Base-by-base conservation (phyloP, 2,329 filamentous ascomycete species). In the Epichloe sibirici region DNA sequence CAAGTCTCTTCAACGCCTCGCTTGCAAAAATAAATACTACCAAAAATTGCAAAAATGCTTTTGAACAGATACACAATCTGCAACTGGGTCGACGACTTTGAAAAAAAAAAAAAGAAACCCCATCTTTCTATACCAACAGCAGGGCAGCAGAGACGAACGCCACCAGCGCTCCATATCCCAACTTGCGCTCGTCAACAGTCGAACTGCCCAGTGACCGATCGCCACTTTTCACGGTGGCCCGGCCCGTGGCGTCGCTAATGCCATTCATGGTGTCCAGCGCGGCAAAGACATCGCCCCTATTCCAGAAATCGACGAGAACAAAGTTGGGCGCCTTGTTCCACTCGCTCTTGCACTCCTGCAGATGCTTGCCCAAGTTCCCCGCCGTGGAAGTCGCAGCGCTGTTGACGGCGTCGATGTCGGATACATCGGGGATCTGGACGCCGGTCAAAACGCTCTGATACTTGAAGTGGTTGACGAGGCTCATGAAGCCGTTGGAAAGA, bases 391-490 rank as follows among this genome's bases (percentile, higher is more conserved):
- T 81, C 11, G 69, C 73, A 8, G 82, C 71, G 38, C 76, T 81
- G 65, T 91, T 91, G 42, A 86, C 88, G 9, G 73, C 77, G 8
- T 70, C 68, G 57, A 86, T 77, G 59, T 77, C 72, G 56, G 70
- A 73, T n/a, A 76, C 71, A 58, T 85, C 78, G 2, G 85, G 85
- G 42, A 81, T 71, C 57, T 78, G 69, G 60, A 88, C 78, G 54
- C 72, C 73, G 4, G 75, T 66, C n/a, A 71, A 64, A 23, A 81
- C 63, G 5, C 63, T 68, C 53, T 74, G 70, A 71, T 90, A 83
- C 51, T 85, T 76, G 72, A 93, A 91, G 70, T 93, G 88, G 73
- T 93, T 93, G 71, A 88, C 76, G 9, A 93, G 72, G 28, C 86
- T 81, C 65, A 93, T 75, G 59, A 81, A 76, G 58, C 78, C 78